Evolutionary conservation across 2,329 filamentous ascomycete species (phyloP).

Genomic region (Ceratocystis variospora): DNA sequence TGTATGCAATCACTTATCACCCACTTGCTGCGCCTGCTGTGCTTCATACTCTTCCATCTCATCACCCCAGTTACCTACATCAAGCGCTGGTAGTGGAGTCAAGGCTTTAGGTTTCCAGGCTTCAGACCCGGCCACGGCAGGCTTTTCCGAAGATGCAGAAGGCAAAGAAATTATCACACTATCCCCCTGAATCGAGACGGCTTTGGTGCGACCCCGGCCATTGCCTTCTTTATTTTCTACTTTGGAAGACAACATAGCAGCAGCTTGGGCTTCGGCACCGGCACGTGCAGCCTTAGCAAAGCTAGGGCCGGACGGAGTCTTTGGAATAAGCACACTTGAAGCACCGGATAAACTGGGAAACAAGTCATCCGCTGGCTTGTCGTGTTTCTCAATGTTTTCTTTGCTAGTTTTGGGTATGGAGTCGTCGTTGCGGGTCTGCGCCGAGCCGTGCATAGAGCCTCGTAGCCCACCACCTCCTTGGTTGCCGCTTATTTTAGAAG

Average conservation of each 20-base stretch:
- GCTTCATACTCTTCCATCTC: conserved; percentile 41
- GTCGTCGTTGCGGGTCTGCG: conserved; percentile 17
- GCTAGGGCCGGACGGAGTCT: conserved; percentile 12
- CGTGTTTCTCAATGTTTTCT: background rate
- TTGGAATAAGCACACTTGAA: conserved; percentile 11
- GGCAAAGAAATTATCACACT: background rate
- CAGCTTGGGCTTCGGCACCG: conserved; percentile 7
- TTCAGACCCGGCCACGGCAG: background rate
- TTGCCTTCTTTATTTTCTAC: background rate
- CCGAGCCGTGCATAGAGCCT: conserved; percentile 25
- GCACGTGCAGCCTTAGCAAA: conserved; percentile 18
- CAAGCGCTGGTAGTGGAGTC: conserved; percentile 27
- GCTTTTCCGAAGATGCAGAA: background rate
- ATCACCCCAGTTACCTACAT: conserved; percentile 42
- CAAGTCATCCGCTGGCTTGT: background rate
- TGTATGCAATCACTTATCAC: background rate
- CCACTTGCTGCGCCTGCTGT: conserved; percentile 1
- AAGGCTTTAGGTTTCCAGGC: conserved; percentile 21
- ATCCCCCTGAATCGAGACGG: conserved; percentile 14
- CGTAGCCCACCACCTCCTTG: conserved; percentile 26
- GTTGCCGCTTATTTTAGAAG: conserved; percentile 21
- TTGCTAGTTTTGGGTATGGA: background rate
- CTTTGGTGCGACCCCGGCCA: background rate
- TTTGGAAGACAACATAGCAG: conserved; percentile 23
- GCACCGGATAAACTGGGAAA: conserved; percentile 17